These are phyloP conservation scores for Macrocystidia cucumis DNA, from an alignment of 1,284 basidiomycete species.

Conservation along the genomic window DNA sequence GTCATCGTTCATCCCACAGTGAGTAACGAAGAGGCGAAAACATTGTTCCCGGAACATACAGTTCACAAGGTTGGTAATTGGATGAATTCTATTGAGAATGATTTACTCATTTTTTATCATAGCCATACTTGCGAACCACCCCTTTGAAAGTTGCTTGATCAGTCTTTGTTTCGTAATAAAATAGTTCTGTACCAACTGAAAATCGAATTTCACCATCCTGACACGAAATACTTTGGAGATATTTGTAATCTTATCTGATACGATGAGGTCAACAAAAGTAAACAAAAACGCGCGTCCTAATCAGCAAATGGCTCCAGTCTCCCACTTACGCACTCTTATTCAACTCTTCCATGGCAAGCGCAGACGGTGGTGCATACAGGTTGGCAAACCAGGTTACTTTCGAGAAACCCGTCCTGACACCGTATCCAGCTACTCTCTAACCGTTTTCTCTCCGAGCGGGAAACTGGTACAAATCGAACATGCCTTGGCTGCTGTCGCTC, in stretches of 20 bases:
- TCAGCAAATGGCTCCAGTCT: slow-evolving; percentile 7
- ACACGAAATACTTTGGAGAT: too few relatives aligned
- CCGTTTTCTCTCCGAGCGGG: slow-evolving; percentile 97
- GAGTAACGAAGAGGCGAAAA: slow-evolving; percentile 82
- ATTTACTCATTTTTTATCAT: slow-evolving; percentile 6
- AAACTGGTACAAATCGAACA: slow-evolving; percentile 99
- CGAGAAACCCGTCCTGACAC: slow-evolving; percentile 13
- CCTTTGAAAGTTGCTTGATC: slow-evolving; percentile 43
- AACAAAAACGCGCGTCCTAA: slow-evolving; percentile 15
- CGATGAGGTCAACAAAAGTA: slow-evolving; percentile 8
- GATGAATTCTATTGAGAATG: not conserved
- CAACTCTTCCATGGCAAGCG: slow-evolving; percentile 46
- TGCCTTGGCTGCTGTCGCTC: slow-evolving; percentile 94
- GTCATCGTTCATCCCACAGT: slow-evolving; percentile 95
- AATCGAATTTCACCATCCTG: too few relatives aligned
- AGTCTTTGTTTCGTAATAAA: not conserved
- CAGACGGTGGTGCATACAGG: slow-evolving; percentile 82
- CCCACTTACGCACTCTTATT: slow-evolving; percentile 13
- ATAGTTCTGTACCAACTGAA: not conserved
- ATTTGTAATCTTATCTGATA: slow-evolving; percentile 1
- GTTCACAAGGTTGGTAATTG: slow-evolving; percentile 50
- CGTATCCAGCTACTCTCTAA: slow-evolving; percentile 84
- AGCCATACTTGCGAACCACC: slow-evolving; percentile 77
- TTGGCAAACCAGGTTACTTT: slow-evolving; percentile 15
- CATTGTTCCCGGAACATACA: slow-evolving; percentile 71